Conservation (phyloP, 2,329 filamentous ascomycete species). For the Fusarium sambucinum region DNA sequence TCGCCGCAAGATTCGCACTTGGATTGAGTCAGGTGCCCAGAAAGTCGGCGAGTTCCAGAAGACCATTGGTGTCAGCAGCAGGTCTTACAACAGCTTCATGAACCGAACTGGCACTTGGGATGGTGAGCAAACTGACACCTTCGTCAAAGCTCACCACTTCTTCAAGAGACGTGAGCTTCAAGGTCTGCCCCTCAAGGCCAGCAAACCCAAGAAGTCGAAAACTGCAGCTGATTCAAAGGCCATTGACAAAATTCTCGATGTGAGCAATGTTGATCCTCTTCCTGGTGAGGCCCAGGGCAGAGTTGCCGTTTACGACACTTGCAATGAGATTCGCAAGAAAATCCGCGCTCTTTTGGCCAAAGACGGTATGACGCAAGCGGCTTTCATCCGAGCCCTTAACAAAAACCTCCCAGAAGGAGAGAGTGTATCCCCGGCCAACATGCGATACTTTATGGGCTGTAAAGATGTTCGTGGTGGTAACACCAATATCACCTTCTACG, state of each 20-base stretch:
- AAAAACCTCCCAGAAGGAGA: slow-evolving; percentile 55
- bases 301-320: slow-evolving; percentile 67
- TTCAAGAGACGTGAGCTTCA: slow-evolving; percentile 65
- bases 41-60: slow-evolving; percentile 60
- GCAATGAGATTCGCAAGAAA: slow-evolving; percentile 69
- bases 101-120: slow-evolving; percentile 57
- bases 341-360: slow-evolving; percentile 62
- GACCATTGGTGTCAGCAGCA: slow-evolving; percentile 55
- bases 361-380: slow-evolving; percentile 62
- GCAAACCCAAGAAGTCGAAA: slow-evolving; percentile 51
- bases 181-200: slow-evolving; percentile 55
- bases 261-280: slow-evolving; percentile 57
- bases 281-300: slow-evolving; percentile 59
- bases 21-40: slow-evolving; percentile 46
- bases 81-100: slow-evolving; percentile 61
- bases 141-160: slow-evolving; percentile 54
- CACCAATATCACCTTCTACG: slow-evolving; percentile 64
- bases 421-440: slow-evolving; percentile 58
- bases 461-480: slow-evolving; percentile 63
- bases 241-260: slow-evolving; percentile 51
- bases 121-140: slow-evolving; percentile 53
- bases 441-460: slow-evolving; percentile 63
- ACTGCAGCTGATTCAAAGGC: slow-evolving; percentile 44
- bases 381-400: slow-evolving; percentile 63
- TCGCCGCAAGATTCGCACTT: slow-evolving; percentile 44